A percentile compares a stretch with the other conserved stretches of the same genome.
Evolutionary conservation across 2,329 filamentous ascomycete species (phyloP).

Genomic region (Paraconiothyrium sp.): DNA sequence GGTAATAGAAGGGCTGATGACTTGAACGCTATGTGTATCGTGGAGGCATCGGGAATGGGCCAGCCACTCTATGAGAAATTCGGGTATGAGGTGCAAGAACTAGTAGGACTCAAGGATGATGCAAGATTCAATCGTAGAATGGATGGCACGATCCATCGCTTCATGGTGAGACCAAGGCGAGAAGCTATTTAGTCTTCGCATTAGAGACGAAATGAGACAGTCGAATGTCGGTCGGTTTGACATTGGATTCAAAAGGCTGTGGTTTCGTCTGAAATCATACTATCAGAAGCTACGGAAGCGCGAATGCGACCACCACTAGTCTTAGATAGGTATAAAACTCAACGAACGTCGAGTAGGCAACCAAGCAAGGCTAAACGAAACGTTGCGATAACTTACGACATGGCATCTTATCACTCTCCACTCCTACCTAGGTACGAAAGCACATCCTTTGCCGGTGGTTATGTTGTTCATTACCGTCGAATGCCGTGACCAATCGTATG

Average conservation of each 20-base stretch:
- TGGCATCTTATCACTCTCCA: too few relatives aligned
- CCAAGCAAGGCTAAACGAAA: too few relatives aligned
- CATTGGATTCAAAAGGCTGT: too few relatives aligned
- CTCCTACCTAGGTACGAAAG: too few relatives aligned
- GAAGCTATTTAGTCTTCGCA: not conserved
- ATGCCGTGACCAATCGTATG: not conserved
- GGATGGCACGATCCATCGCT: not conserved
- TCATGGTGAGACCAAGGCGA: constrained; percentile 4
- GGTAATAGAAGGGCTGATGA: constrained; percentile 9
- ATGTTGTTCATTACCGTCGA: not conserved
- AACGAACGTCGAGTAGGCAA: too few relatives aligned
- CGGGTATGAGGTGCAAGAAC: constrained; percentile 1
- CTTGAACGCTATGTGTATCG: constrained; percentile 12
- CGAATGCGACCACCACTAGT: too few relatives aligned
- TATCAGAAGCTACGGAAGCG: too few relatives aligned
- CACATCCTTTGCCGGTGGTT: too few relatives aligned
- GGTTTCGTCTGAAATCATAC: too few relatives aligned
- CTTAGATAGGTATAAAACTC: too few relatives aligned
- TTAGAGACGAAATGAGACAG: not conserved
- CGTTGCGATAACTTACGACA: too few relatives aligned
- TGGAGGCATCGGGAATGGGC: constrained; percentile 12
- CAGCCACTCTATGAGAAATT: constrained; percentile 8
- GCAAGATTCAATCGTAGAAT: not conserved
- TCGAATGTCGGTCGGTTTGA: too few relatives aligned
- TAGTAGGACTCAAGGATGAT: not conserved